These are phyloP conservation scores for Penicillium sumatraense DNA, from an alignment of 2,329 filamentous ascomycete species.

Conservation along the genomic window DNA sequence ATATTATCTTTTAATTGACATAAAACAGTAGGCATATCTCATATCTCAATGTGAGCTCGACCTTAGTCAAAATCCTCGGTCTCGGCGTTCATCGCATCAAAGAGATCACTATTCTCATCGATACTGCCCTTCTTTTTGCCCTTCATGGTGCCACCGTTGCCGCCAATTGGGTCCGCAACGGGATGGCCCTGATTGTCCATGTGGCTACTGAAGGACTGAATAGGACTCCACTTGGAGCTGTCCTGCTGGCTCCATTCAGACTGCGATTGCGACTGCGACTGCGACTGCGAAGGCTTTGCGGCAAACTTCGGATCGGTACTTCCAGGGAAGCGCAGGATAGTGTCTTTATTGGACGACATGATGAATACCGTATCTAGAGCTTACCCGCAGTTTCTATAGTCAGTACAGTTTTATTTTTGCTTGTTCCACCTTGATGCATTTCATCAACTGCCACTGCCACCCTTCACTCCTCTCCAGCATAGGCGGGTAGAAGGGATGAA, in stretches of 20 bases:
- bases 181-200: conserved; percentile 39
- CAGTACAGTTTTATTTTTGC: background rate
- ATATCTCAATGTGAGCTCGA: background rate
- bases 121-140: conserved; percentile 19
- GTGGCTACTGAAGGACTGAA: conserved; percentile 34
- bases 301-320: conserved; percentile 21
- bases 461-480: conserved; percentile 5
- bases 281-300: conserved; percentile 5
- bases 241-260: conserved; percentile 1
- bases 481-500: conserved; percentile 3
- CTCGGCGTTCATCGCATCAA: conserved; percentile 35
- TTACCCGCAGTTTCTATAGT: background rate
- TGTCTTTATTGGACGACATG: conserved; percentile 34
- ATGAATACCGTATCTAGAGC: conserved; percentile 6
- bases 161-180: conserved; percentile 32
- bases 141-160: conserved; percentile 18
- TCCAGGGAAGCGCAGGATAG: conserved; percentile 28
- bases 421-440: no score
- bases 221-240: conserved; percentile 27
- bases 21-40: no score
- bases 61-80: conserved; percentile 35
- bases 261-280: conserved; percentile 7
- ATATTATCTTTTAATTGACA: background rate
- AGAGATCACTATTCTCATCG: conserved; percentile 34
- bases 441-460: background rate